Percentiles rank a stretch among this genome's conserved stretches.
phyloP scores from a whole-genome alignment of 1,139 yeast genomes.

The Geotrichum aggregatum region DNA sequence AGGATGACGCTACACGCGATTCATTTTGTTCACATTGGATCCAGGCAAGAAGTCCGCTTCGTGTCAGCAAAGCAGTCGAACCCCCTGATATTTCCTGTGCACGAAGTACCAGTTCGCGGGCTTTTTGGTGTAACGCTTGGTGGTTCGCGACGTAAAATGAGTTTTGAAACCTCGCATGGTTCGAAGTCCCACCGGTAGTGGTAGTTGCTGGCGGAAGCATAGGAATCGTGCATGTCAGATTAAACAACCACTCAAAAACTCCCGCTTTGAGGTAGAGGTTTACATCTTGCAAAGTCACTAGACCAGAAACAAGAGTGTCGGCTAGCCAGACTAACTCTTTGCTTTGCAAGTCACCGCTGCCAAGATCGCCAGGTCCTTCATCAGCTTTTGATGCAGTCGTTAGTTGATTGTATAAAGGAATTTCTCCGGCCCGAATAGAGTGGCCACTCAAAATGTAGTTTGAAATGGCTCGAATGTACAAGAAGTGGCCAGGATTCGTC shows the following conservation, averaged over 20 bases:
- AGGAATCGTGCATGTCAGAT: conserved; percentile 48
- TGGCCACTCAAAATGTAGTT: conserved; percentile 47
- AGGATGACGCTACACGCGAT: neutral
- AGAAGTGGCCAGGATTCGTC: conserved; percentile 61
- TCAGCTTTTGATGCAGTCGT: conserved; percentile 45
- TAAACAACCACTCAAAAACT: conserved; percentile 64
- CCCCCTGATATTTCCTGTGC: conserved; percentile 59
- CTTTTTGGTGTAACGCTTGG: conserved; percentile 37
- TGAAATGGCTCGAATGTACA: conserved; percentile 62
- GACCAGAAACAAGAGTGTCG: conserved; percentile 46
- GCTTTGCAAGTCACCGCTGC: conserved; percentile 36
- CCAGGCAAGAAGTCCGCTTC: conserved; percentile 56
- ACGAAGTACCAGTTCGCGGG: conserved; percentile 47
- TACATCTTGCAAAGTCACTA: conserved; percentile 50
- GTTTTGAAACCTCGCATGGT: conserved; percentile 19
- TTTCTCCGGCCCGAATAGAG: conserved; percentile 49
- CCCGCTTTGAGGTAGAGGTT: conserved; percentile 49
- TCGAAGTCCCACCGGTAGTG: neutral
- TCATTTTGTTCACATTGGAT: conserved; percentile 15
- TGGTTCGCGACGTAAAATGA: conserved; percentile 18
- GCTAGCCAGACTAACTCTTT: conserved; percentile 67
- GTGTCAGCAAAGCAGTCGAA: conserved; percentile 55
- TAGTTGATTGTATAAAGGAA: conserved; percentile 60
- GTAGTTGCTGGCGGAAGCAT: conserved; percentile 3
- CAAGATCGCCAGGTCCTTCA: conserved; percentile 30